Conservation (phyloP, 208 protist genomes). For the Leishmania tarentolae region DNA sequence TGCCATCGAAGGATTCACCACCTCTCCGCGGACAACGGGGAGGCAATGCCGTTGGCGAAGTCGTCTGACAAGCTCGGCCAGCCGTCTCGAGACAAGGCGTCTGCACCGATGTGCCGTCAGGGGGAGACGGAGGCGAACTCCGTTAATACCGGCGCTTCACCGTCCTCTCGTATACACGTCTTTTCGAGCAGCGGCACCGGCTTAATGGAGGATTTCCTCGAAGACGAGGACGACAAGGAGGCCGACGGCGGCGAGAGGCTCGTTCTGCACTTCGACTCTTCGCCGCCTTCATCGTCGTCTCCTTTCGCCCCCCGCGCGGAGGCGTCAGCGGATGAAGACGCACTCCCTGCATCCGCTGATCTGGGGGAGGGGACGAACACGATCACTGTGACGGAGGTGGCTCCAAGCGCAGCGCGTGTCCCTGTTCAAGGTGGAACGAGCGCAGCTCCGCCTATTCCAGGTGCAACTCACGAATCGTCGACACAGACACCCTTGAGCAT, state of each 20-base stretch:
- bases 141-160: background rate
- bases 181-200: constrained; percentile 7
- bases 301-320: background rate
- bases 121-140: background rate
- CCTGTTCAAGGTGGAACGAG: background rate
- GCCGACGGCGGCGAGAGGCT: constrained; percentile 9
- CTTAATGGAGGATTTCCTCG: background rate
- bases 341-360: background rate
- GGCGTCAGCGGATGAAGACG: background rate
- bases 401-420: background rate
- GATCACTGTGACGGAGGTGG: background rate
- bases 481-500: background rate
- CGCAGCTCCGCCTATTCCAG: background rate
- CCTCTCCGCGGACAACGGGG: background rate
- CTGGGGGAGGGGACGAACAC: background rate
- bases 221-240: background rate
- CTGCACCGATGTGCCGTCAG: background rate
- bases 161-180: background rate
- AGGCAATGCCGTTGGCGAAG: background rate
- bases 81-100: background rate
- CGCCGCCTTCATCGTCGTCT: background rate
- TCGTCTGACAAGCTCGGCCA: background rate
- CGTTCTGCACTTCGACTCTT: constrained; percentile 27
- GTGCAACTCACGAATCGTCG: background rate
- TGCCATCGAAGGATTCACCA: background rate